phyloP scores from a whole-genome alignment of 441 rosid species.

The Omphalea diandra region DNA sequence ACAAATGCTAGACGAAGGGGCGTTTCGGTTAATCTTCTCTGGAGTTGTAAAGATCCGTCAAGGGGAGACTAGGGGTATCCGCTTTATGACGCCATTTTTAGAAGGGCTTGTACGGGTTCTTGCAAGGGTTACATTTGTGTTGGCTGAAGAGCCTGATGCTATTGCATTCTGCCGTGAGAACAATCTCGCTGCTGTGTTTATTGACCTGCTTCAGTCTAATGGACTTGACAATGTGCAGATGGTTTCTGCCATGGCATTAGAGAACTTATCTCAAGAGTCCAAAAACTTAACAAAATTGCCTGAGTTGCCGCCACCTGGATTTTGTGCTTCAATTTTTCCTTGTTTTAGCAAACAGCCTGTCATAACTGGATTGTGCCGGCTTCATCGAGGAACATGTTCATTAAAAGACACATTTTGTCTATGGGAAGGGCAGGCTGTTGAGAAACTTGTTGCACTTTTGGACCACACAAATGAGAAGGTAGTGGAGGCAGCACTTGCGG shows the following conservation, averaged over 20 bases:
- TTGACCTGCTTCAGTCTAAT: conserved; percentile 71
- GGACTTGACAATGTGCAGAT: conserved; percentile 82
- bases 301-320: conserved; percentile 57
- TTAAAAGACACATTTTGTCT: conserved; percentile 79
- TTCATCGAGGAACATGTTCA: conserved; percentile 84
- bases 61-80: conserved; percentile 73
- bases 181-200: conserved; percentile 62
- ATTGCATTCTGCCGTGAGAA: conserved; percentile 64
- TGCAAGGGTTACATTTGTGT: conserved; percentile 73
- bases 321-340: conserved; percentile 63
- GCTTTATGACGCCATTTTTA: conserved; percentile 70
- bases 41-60: conserved; percentile 63
- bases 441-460: conserved; percentile 75
- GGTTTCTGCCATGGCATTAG: conserved; percentile 88
- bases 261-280: conserved; percentile 80
- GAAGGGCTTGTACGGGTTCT: conserved; percentile 92
- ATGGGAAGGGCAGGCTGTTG: conserved; percentile 78
- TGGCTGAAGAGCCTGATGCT: conserved; percentile 63
- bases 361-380: conserved; percentile 69
- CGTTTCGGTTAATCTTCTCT: conserved; percentile 56
- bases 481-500: conserved; percentile 90
- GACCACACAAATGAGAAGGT: conserved; percentile 86
- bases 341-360: conserved; percentile 69
- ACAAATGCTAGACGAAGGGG: conserved; percentile 72
- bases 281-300: conserved; percentile 63